phyloP scores from a whole-genome alignment of 2,329 filamentous ascomycete genomes.

The Coleophoma cylindrospora region DNA sequence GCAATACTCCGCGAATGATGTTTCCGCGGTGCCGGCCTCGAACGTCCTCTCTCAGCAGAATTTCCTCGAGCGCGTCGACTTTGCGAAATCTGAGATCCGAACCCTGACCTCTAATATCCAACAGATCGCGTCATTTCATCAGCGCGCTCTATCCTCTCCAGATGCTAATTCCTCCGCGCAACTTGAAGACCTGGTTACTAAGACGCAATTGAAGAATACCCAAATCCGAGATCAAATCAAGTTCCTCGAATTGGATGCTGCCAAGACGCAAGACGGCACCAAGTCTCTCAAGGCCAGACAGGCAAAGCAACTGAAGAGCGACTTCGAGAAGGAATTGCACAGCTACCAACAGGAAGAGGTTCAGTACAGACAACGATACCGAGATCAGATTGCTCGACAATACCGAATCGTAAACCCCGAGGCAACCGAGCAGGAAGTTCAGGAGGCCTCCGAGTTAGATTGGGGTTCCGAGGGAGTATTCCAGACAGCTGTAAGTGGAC shows the following conservation, averaged over 20 bases:
- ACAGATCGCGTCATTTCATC: conserved; percentile 64
- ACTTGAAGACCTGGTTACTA: conserved; percentile 59
- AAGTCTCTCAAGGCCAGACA: conserved; percentile 68
- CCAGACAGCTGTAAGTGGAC: conserved; percentile 65
- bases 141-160: conserved; percentile 63
- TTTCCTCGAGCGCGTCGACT: conserved; percentile 63
- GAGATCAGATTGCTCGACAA: conserved; percentile 74
- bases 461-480: conserved; percentile 79
- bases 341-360: conserved; percentile 68
- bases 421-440: conserved; percentile 68
- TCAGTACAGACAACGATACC: conserved; percentile 65
- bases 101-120: conserved; percentile 62
- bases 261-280: conserved; percentile 53
- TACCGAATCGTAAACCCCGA: conserved; percentile 79
- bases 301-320: conserved; percentile 66
- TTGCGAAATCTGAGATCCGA: conserved; percentile 63
- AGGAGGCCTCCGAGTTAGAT: conserved; percentile 62
- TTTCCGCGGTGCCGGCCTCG: conserved; percentile 19
- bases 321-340: conserved; percentile 67
- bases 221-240: conserved; percentile 76
- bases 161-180: conserved; percentile 46
- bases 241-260: conserved; percentile 65
- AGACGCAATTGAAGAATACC: conserved; percentile 70
- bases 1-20: conserved; percentile 19
- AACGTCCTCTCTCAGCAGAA: conserved; percentile 55